Evolutionary conservation across 2,329 filamentous ascomycete species (phyloP).

Genomic region (Nemania serpens): DNA sequence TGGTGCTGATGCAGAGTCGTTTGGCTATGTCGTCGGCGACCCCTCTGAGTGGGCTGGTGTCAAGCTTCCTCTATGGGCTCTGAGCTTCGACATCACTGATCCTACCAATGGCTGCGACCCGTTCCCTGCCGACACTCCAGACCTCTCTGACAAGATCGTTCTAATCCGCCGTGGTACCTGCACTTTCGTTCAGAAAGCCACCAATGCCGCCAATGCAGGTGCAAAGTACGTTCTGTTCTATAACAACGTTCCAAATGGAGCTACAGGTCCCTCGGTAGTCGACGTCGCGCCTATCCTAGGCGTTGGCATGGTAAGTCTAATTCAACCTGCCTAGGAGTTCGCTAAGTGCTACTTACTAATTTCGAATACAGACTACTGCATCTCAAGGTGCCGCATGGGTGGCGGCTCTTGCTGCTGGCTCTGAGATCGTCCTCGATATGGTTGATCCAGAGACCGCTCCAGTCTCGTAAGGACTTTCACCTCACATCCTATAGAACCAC

Average conservation of each 20-base stretch:
- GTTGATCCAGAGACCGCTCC: conserved; percentile 45
- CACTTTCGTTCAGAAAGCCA: conserved; percentile 58
- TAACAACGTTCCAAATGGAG: conserved; percentile 54
- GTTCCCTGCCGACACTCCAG: conserved; percentile 57
- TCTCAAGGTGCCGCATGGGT: conserved; percentile 52
- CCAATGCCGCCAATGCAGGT: conserved; percentile 57
- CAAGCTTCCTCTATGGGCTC: conserved; percentile 54
- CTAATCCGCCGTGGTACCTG: conserved; percentile 64
- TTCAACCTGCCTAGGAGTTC: background rate
- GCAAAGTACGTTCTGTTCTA: conserved; percentile 67
- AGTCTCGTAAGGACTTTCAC: conserved; percentile 31
- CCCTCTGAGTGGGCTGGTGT: conserved; percentile 51
- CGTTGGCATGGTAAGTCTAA: conserved; percentile 36
- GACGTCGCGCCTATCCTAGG: conserved; percentile 30
- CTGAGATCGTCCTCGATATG: conserved; percentile 52
- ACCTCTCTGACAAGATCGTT: conserved; percentile 62
- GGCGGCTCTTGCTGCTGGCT: conserved; percentile 47
- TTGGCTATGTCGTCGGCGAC: conserved; percentile 50
- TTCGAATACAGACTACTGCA: conserved; percentile 38
- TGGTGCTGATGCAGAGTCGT: conserved; percentile 41
- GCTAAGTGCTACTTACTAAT: conserved; percentile 26
- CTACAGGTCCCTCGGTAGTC: conserved; percentile 40
- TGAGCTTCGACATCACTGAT: conserved; percentile 54
- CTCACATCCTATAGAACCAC: background rate
- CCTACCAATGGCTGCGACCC: conserved; percentile 56